Evolutionary conservation across 2,329 filamentous ascomycete genomes (phyloP).

Genomic region (Calonectria crousiana): DNA sequence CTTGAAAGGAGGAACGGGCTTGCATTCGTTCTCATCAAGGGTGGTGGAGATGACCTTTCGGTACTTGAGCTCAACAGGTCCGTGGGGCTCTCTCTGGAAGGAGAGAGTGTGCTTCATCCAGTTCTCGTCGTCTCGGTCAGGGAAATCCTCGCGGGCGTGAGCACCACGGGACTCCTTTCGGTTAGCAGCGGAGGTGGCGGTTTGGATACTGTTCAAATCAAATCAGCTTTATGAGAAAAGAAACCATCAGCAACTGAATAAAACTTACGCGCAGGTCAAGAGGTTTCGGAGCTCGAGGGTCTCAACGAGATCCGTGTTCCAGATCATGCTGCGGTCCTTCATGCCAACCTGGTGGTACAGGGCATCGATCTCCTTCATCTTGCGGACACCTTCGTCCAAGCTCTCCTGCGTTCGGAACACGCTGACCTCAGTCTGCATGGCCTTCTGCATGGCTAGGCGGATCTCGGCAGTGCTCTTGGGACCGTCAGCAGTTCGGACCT

Average conservation of each 20-base stretch:
- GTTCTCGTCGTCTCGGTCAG: conserved; percentile 92
- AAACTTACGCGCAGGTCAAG: conserved; percentile 93
- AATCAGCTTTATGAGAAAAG: conserved; percentile 23
- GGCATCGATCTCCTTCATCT: conserved; percentile 86
- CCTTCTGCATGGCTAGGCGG: conserved; percentile 94
- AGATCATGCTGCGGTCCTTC: conserved; percentile 99
- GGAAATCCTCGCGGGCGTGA: conserved; percentile 96
- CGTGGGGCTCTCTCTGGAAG: conserved; percentile 94
- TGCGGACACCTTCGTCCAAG: conserved; percentile 91
- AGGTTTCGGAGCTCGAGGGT: conserved; percentile 95
- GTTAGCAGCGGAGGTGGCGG: conserved; percentile 88
- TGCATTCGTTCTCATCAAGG: conserved; percentile 95
- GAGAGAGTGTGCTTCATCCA: conserved; percentile 99
- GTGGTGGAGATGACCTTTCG: conserved; percentile 85
- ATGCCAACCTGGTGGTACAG: conserved; percentile 87
- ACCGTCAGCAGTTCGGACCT: conserved; percentile 85
- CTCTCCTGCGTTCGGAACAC: conserved; percentile 97
- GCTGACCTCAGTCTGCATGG: conserved; percentile 96
- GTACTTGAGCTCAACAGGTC: conserved; percentile 88
- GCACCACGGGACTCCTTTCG: conserved; percentile 98
- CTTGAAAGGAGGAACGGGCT: conserved; percentile 96
- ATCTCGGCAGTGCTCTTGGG: conserved; percentile 91
- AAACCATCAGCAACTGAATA: not conserved
- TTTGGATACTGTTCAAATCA: conserved; percentile 76
- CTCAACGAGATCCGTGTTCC: conserved; percentile 98